These are phyloP conservation scores for Eragrostis curvula DNA, from an alignment of 176 grass and related monocot species.

Conservation along the genomic window DNA sequence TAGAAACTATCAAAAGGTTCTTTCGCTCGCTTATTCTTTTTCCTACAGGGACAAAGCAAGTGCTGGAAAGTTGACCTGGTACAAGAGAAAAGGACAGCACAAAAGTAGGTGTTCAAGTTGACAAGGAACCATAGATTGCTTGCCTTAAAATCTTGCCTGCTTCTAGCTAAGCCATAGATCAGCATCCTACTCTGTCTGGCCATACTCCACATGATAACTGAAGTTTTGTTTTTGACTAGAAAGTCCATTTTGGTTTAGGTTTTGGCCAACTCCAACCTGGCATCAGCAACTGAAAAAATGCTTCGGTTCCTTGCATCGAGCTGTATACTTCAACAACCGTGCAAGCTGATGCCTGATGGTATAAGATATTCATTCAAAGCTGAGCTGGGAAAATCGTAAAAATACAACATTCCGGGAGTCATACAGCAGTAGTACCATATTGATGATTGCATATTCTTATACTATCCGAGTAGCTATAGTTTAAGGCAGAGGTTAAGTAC, in stretches of 20 bases:
- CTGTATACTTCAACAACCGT: slow-evolving; percentile 5
- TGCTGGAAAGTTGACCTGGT: slow-evolving; percentile 47
- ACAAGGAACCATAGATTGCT: slow-evolving; percentile 11
- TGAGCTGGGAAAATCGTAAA: no score
- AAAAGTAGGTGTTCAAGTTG: slow-evolving; percentile 27
- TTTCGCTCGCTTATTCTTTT: slow-evolving; percentile 30
- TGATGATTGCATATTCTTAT: not conserved
- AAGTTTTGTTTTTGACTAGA: not conserved
- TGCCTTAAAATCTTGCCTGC: slow-evolving; percentile 47
- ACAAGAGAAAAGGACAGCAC: slow-evolving; percentile 40
- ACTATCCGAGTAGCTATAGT: not conserved
- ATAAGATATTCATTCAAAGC: no score
- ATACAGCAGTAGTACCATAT: not conserved
- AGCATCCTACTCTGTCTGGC: not conserved
- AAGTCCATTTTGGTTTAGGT: slow-evolving; percentile 37
- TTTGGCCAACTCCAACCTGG: slow-evolving; percentile 33
- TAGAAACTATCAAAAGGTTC: slow-evolving; percentile 14
- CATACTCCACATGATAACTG: slow-evolving; percentile 21
- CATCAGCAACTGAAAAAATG: not conserved
- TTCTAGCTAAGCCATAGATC: slow-evolving; percentile 39
- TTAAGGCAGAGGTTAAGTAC: slow-evolving; percentile 18
- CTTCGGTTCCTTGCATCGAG: slow-evolving; percentile 4
- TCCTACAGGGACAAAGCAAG: slow-evolving; percentile 24
- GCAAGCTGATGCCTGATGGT: no score
- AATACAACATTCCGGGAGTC: no score